phyloP scores from a whole-genome alignment of 495 filamentous ascomycete species.

The Penicillium maclennaniae region DNA sequence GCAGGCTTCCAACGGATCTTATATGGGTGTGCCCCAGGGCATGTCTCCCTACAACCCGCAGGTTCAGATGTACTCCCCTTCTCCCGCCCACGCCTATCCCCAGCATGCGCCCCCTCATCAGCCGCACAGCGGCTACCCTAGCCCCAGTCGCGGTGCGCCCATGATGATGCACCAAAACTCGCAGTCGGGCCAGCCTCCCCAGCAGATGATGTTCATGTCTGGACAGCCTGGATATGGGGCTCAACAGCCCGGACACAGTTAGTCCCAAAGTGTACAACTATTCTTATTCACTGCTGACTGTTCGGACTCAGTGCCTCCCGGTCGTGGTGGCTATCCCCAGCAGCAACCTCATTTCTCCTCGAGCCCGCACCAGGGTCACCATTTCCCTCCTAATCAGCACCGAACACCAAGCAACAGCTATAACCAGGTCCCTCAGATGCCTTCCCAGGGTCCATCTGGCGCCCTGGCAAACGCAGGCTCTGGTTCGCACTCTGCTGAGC shows the following conservation, averaged over 20 bases:
- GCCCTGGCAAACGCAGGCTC: conserved; percentile 31
- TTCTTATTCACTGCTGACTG: background rate
- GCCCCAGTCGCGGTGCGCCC: conserved; percentile 69
- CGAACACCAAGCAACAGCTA: conserved; percentile 57
- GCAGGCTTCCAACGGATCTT: conserved; percentile 58
- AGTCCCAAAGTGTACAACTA: conserved; percentile 31
- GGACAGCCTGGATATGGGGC: conserved; percentile 63
- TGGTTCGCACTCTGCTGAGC: conserved; percentile 40
- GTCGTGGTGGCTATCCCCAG: conserved; percentile 55
- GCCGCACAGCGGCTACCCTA: conserved; percentile 76
- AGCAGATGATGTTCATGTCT: conserved; percentile 63
- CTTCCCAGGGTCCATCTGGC: conserved; percentile 42
- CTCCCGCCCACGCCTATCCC: conserved; percentile 61
- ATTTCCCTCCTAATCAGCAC: conserved; percentile 59
- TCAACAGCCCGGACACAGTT: conserved; percentile 63
- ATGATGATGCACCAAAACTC: conserved; percentile 85
- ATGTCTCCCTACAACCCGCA: conserved; percentile 60
- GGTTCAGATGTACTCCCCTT: conserved; percentile 72
- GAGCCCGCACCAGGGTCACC: conserved; percentile 63
- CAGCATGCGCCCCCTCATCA: conserved; percentile 59
- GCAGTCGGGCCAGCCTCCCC: conserved; percentile 63
- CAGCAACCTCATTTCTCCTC: conserved; percentile 59
- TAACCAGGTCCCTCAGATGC: conserved; percentile 49
- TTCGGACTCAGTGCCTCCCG: conserved; percentile 48
- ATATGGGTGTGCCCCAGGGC: conserved; percentile 50